Evolutionary conservation across 441 rosid genomes (phyloP).

Genomic region (Pelargonium australe): DNA sequence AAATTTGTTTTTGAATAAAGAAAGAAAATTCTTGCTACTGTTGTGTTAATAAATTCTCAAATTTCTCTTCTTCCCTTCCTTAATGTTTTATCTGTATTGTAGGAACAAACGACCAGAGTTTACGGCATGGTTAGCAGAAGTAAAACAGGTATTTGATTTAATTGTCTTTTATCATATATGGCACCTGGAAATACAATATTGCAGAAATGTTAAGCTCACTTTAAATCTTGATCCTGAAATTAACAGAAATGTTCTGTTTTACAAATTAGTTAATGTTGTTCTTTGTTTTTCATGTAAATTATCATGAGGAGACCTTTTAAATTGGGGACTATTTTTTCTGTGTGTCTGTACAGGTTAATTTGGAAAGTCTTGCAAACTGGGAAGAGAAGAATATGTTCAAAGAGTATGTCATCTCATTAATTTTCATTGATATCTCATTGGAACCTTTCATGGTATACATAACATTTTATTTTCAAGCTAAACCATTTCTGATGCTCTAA

Average conservation of each 20-base stretch:
- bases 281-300: neutral
- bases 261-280: neutral
- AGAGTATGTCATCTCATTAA: constrained; percentile 37
- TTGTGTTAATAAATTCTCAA: neutral
- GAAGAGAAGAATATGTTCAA: constrained; percentile 97
- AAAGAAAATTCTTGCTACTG: neutral
- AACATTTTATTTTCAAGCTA: too few relatives aligned
- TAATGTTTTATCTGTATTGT: constrained; percentile 14
- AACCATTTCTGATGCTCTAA: neutral
- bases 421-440: neutral
- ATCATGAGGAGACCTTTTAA: neutral
- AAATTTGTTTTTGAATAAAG: neutral
- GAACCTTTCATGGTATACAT: neutral
- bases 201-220: neutral
- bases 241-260: neutral
- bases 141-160: constrained; percentile 53
- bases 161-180: neutral
- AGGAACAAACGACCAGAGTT: constrained; percentile 98
- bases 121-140: constrained; percentile 93
- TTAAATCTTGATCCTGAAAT: neutral
- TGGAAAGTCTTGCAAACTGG: constrained; percentile 90
- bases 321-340: neutral
- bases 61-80: neutral
- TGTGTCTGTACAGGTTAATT: constrained; percentile 53
- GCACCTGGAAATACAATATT: neutral